A percentile compares a stretch with the other conserved stretches of the same genome.
Evolutionary conservation across 2,329 filamentous ascomycete species (phyloP).

Genomic region (Diaporthe sp.): DNA sequence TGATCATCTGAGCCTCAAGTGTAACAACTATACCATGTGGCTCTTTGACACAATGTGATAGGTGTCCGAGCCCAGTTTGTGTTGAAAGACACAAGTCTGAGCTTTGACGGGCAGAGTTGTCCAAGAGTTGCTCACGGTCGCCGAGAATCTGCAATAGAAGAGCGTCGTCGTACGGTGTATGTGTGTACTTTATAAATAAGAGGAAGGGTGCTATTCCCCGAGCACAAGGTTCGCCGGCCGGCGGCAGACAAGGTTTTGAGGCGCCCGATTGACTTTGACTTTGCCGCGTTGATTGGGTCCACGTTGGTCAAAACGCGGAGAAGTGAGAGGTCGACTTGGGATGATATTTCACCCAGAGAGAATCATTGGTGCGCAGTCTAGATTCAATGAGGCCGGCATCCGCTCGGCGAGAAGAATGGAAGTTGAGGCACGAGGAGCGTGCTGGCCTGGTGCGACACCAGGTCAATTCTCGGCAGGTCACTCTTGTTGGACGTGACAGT

Average conservation of each 20-base stretch:
- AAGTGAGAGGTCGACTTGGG: background rate
- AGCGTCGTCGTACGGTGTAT: background rate
- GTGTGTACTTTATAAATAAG: background rate
- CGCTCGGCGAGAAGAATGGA: background rate
- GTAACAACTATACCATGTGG: background rate
- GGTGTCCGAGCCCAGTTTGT: background rate
- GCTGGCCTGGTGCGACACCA: conserved; percentile 1
- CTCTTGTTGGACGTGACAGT: background rate
- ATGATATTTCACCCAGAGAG: background rate
- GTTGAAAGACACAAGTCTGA: background rate
- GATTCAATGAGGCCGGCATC: background rate
- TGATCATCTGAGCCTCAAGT: background rate
- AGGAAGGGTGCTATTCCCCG: background rate
- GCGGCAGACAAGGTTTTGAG: conserved; percentile 23
- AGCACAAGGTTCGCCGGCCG: conserved; percentile 19
- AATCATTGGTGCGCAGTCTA: background rate
- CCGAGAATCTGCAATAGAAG: background rate
- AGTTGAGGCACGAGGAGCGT: background rate
- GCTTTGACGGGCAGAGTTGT: background rate
- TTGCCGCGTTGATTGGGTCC: conserved; percentile 23
- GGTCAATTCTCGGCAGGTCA: background rate
- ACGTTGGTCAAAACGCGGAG: conserved; percentile 20
- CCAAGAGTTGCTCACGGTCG: background rate
- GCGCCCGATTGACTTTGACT: conserved; percentile 20
- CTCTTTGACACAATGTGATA: background rate